phyloP scores from a whole-genome alignment of 75 land plant species.

The Picea glauca region DNA sequence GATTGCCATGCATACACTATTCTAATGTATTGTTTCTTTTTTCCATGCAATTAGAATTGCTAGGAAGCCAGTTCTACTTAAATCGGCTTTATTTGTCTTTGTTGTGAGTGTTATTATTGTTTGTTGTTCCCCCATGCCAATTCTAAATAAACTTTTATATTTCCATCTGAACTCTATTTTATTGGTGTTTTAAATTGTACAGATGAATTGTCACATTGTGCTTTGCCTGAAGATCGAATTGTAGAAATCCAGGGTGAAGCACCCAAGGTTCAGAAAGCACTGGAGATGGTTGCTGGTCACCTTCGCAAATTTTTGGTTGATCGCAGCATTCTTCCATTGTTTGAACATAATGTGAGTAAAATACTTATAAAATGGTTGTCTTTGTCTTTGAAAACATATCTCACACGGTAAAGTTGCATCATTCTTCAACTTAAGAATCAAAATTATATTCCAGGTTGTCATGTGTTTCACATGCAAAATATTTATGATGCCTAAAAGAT shows the following conservation, averaged over 20 bases:
- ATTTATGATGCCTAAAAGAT: too few species aligned
- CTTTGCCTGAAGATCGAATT: slow-evolving; percentile 73
- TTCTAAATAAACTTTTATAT: too few species aligned
- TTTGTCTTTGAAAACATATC: background rate
- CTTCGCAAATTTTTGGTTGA: slow-evolving; percentile 92
- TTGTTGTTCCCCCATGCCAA: too few species aligned
- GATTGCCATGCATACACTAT: too few species aligned
- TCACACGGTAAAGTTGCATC: background rate
- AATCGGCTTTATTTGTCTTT: too few species aligned
- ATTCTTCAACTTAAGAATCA: background rate
- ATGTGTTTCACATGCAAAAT: too few species aligned
- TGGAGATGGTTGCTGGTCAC: slow-evolving; percentile 70
- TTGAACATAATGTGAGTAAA: slow-evolving; percentile 75
- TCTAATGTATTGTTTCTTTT: too few species aligned
- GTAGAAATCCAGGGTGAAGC: slow-evolving; percentile 89
- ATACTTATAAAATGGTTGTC: background rate
- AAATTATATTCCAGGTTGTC: background rate
- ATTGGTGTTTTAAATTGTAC: slow-evolving; percentile 12
- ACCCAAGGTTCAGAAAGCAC: slow-evolving; percentile 68
- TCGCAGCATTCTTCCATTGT: slow-evolving; percentile 75
- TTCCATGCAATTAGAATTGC: too few species aligned
- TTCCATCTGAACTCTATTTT: background rate
- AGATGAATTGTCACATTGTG: slow-evolving; percentile 82
- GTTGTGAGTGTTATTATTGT: too few species aligned
- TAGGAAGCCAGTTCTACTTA: too few species aligned